These are phyloP conservation scores for Saitozyma podzolica DNA, from an alignment of 768 basidiomycete genomes.

Conservation along the genomic window DNA sequence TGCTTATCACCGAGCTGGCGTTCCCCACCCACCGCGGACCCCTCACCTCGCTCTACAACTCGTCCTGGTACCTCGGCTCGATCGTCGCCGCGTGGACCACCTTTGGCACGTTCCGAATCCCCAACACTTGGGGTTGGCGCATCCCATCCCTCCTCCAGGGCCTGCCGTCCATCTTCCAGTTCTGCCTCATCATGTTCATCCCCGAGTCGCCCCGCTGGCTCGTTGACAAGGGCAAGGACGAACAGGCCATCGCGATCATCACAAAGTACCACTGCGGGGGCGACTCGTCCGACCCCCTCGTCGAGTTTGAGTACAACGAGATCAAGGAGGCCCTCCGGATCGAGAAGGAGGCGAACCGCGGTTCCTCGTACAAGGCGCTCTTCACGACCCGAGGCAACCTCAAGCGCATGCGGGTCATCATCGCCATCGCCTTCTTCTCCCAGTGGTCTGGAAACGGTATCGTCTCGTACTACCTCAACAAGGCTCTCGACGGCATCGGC, in stretches of 20 bases:
- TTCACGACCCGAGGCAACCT: conserved; percentile 30
- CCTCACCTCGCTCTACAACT: conserved; percentile 62
- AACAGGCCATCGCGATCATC: conserved; percentile 26
- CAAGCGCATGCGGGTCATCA: conserved; percentile 30
- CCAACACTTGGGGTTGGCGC: conserved; percentile 64
- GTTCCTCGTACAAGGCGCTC: conserved; percentile 24
- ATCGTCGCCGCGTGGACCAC: conserved; percentile 54
- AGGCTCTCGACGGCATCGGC: conserved; percentile 43
- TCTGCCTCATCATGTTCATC: conserved; percentile 53
- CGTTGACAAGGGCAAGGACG: conserved; percentile 55
- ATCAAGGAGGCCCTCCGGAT: conserved; percentile 51
- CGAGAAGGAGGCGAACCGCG: conserved; percentile 28
- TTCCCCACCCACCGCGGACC: conserved; percentile 80
- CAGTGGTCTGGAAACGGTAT: conserved; percentile 50
- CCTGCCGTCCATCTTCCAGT: conserved; percentile 38
- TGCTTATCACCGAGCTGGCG: conserved; percentile 81
- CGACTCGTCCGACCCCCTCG: conserved; percentile 35
- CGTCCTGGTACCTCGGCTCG: conserved; percentile 73
- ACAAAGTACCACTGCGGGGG: conserved; percentile 41
- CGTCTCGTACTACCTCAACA: conserved; percentile 45
- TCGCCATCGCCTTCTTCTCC: conserved; percentile 43
- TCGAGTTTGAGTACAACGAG: conserved; percentile 55
- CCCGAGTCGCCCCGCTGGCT: conserved; percentile 68
- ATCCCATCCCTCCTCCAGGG: conserved; percentile 47
- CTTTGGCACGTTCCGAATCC: conserved; percentile 39